Evolutionary conservation across 345 rosid genomes (phyloP), one percentile per base, ranked within the genome.

Genomic region (Arabis hirsuta): DNA sequence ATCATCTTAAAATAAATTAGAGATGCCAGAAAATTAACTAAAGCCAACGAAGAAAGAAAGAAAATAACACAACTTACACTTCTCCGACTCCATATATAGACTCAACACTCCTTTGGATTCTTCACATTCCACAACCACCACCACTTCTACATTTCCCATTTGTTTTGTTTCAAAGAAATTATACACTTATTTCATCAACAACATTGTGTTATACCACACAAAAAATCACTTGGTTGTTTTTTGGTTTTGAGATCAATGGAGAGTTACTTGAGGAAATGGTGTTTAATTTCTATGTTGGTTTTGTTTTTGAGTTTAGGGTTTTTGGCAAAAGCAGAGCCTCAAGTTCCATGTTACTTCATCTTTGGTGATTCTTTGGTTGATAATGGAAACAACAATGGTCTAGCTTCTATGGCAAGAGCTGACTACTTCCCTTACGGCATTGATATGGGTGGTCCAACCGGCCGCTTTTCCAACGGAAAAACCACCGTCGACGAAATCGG

Each of bases 331-430:
- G 89, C 80, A 26, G 85, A 72, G 8, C 90, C 91, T 1, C 88
- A 84, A 62, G 96, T 78, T 29, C 96, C 98, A 27, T 87, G 96
- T 71, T 90, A 80, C 82, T 92, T 90, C 73, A 77, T 90, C 55
- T 92, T 92, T 53, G 98, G 98, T 56, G 98, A 92, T 62, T 92
- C 98, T 19, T 76, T 92, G 84, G 96, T 88, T n/a, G 98, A 92
- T 38, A 88, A 81, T 74, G 98, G 98, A 66, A 92, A 92, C 73
- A 92, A 92, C 76, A 92, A 92, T 60, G 68, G 50, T 32, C 96
- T 92, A 12, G 1, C 19, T 0, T 90, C 96, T 31, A 31, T 85
- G 67, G 98, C 98, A 7, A 83, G 82, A 78, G 86, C 96, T 61
- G 41, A 92, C 72, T 92, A 90, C 55, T 42, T 75, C 74, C 98